Conservation (phyloP, 2,329 filamentous ascomycete species). For the Scedosporium boydii region DNA sequence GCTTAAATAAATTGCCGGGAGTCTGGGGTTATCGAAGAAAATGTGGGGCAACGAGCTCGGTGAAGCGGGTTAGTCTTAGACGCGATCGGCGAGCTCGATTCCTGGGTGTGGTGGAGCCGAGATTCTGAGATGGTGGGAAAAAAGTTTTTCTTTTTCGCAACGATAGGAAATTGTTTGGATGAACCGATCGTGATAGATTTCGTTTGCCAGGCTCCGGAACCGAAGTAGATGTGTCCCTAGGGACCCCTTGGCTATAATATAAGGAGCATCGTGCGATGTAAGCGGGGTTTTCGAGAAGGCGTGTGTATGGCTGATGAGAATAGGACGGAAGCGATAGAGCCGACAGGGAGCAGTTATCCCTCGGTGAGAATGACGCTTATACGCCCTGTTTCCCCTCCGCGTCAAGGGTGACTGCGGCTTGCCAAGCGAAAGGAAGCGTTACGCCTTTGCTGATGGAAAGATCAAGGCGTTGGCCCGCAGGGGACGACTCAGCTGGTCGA, state of each 20-base stretch:
- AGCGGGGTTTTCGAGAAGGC: background rate
- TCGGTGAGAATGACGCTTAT: background rate
- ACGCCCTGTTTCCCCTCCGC: background rate
- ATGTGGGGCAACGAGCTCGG: background rate
- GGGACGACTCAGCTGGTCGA: too few relatives aligned
- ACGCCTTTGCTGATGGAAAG: background rate
- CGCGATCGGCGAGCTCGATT: background rate
- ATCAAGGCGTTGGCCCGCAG: too few relatives aligned
- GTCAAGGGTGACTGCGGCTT: background rate
- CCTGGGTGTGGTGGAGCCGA: background rate
- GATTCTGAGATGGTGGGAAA: background rate
- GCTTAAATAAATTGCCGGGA: too few relatives aligned
- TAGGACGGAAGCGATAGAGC: background rate
- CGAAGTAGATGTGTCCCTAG: conserved; percentile 3
- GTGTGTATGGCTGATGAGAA: background rate
- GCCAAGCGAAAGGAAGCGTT: background rate
- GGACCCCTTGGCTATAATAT: conserved; percentile 19
- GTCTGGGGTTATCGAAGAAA: background rate
- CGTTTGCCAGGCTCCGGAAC: background rate
- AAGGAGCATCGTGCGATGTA: conserved; percentile 14
- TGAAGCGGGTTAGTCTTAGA: background rate
- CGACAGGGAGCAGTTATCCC: background rate
- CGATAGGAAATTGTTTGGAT: background rate
- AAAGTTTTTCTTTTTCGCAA: background rate
- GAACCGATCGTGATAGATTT: background rate